Evolutionary conservation across 441 rosid genomes (phyloP).

Genomic region (Populus trichocarpa): DNA sequence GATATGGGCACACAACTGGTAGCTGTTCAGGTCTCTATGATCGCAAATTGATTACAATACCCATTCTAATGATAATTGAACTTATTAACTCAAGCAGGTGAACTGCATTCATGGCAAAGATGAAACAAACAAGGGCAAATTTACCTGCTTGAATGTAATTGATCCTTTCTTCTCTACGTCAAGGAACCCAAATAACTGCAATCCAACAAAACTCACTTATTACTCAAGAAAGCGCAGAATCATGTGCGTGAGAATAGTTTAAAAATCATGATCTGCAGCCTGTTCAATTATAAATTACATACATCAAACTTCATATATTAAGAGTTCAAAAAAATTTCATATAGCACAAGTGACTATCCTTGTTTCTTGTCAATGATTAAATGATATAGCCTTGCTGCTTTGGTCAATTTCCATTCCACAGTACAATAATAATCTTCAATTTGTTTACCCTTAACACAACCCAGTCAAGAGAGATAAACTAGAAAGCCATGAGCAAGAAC

Average conservation of each 20-base stretch:
- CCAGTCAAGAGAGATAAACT: neutral
- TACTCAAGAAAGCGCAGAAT: conserved; percentile 11
- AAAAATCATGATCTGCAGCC: neutral
- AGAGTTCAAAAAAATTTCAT: neutral
- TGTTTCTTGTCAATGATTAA: neutral
- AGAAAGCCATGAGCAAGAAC: neutral
- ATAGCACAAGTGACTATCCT: neutral
- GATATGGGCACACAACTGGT: neutral
- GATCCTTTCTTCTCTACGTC: conserved; percentile 72
- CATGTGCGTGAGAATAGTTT: neutral
- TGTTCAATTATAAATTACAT: neutral
- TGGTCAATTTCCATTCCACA: neutral
- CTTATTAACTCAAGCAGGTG: neutral
- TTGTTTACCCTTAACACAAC: neutral
- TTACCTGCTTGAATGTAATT: conserved; percentile 87
- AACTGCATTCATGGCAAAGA: neutral
- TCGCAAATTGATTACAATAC: too few relatives aligned
- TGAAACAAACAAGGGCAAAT: neutral
- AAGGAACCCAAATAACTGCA: conserved; percentile 77
- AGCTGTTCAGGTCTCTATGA: neutral
- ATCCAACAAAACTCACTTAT: neutral
- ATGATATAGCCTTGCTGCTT: neutral
- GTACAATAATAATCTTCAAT: neutral
- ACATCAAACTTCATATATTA: neutral
- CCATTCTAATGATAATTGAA: neutral